Conservation (phyloP, 2,329 filamentous ascomycete species). For the Hypoxylon rubiginosum region DNA sequence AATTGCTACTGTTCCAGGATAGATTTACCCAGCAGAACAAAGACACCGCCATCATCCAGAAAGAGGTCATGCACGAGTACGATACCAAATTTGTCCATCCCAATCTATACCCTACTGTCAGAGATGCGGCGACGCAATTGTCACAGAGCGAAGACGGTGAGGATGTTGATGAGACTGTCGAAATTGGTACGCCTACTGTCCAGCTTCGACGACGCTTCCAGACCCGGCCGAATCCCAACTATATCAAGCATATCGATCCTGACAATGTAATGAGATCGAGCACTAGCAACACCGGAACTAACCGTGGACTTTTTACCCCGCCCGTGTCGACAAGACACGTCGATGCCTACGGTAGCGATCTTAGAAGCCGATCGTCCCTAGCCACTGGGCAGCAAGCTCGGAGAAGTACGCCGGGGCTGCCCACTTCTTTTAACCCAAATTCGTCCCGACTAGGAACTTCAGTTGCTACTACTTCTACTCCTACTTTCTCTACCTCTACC, state of each 20-base stretch:
- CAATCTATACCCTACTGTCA: conserved; percentile 82
- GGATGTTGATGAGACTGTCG: conserved; percentile 59
- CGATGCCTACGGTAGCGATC: conserved; percentile 53
- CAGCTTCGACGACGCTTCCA: conserved; percentile 81
- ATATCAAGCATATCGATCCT: conserved; percentile 78
- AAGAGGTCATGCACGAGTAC: conserved; percentile 94
- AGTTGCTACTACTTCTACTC: conserved; percentile 40
- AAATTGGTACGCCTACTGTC: conserved; percentile 67
- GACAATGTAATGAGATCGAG: conserved; percentile 60
- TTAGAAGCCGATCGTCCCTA: conserved; percentile 53
- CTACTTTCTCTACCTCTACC: conserved; percentile 28
- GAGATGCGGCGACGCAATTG: conserved; percentile 84
- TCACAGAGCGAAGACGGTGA: conserved; percentile 62
- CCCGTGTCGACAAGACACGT: conserved; percentile 47
- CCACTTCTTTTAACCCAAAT: conserved; percentile 45
- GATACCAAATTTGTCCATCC: conserved; percentile 96
- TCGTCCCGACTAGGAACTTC: conserved; percentile 42
- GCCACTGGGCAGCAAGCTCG: conserved; percentile 81
- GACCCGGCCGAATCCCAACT: conserved; percentile 86
- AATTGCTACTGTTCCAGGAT: conserved; percentile 79
- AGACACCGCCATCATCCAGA: conserved; percentile 86
- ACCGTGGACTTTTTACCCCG: conserved; percentile 61
- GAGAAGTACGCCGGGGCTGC: conserved; percentile 83
- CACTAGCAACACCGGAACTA: conserved; percentile 55
- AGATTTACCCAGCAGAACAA: conserved; percentile 87